Base-by-base conservation (phyloP, 192 early-diverging fungal genomes). In the Haplosporangium gracile region DNA sequence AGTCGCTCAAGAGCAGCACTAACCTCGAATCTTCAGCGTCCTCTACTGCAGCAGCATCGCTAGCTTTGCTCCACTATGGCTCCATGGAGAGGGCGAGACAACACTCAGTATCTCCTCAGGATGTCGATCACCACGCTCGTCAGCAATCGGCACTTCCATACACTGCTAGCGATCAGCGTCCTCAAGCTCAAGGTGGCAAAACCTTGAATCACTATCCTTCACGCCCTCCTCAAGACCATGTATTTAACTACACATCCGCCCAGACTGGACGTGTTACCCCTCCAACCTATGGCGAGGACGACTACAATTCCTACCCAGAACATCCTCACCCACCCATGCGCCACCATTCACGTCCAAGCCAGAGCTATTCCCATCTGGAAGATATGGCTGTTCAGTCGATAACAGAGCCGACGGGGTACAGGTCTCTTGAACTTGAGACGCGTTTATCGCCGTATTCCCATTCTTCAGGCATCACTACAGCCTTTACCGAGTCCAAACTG, bases 371-470 rank as follows among this genome's bases (percentile, higher is more conserved):
- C 16, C 70, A 72, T 39, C 15, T 53, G 2, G 39, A 72, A 32
- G 69, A 63, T 15, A 24, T 32, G n/a, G 6, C 38, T 11, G 7
- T 10, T 40, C 49, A 65, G 29, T 65, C 26, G 5, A 32, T 65
- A 29, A 29, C 22, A 60, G 24, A 65, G 11, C 29, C 38, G 2
- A 16, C 69, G 18, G 34, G 60, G 22, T 78, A 29, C 26, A 43
- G 29, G 26, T 16, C 36, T 1, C 60, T 39, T 29, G 57, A 26
- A 5, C 22, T 18, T 15, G 77, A 78, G 9, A 47, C 69, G 0
- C 53, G 29, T 20, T 34, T 39, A 53, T 72, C 78, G 38, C n/a
- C 78, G 1, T 72, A 72, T 32, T 72, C 72, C 39, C 53, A 71
- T 20, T 8, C 69, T 26, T 2, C n/a, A 32, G 60, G 29, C 4